A percentile compares a stretch with the other conserved stretches of the same genome.
Conservation (phyloP, 75 land plant genomes). For the Pseudotsuga menziesii region DNA sequence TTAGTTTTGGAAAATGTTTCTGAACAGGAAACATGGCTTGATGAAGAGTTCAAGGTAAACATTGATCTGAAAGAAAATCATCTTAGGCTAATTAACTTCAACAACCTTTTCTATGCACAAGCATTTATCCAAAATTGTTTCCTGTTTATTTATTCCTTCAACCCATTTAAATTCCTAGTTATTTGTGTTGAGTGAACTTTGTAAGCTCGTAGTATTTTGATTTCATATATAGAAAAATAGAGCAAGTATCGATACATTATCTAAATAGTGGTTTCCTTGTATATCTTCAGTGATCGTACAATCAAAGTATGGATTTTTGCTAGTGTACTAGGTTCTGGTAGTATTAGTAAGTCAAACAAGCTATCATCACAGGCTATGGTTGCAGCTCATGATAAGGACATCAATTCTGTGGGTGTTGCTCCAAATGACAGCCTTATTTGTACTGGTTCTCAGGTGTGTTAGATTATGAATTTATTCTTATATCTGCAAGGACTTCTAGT, state of each 20-base stretch:
- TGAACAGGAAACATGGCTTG: too few species aligned
- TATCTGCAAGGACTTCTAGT: not conserved
- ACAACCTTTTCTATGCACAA: too few species aligned
- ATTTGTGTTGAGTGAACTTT: too few species aligned
- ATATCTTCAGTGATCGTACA: conserved; percentile 65
- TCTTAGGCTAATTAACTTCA: too few species aligned
- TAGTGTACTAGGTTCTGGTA: conserved; percentile 16
- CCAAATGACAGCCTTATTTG: conserved; percentile 85
- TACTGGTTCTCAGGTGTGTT: conserved; percentile 85
- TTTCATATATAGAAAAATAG: not conserved
- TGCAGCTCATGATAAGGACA: conserved; percentile 91
- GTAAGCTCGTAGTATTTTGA: not conserved
- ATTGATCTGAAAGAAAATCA: too few species aligned
- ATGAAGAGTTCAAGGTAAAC: too few species aligned
- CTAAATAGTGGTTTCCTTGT: not conserved
- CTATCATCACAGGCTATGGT: conserved; percentile 63
- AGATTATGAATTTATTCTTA: not conserved
- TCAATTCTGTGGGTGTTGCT: conserved; percentile 76
- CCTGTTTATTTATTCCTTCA: too few species aligned
- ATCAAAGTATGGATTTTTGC: conserved; percentile 77
- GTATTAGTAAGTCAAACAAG: conserved; percentile 17
- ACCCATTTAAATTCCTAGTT: too few species aligned
- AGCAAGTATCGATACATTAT: not conserved
- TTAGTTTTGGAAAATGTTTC: too few species aligned
- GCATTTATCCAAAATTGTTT: too few species aligned